phyloP scores from a whole-genome alignment of 2,329 filamentous ascomycete species.

The Fonsecaea nubica region DNA sequence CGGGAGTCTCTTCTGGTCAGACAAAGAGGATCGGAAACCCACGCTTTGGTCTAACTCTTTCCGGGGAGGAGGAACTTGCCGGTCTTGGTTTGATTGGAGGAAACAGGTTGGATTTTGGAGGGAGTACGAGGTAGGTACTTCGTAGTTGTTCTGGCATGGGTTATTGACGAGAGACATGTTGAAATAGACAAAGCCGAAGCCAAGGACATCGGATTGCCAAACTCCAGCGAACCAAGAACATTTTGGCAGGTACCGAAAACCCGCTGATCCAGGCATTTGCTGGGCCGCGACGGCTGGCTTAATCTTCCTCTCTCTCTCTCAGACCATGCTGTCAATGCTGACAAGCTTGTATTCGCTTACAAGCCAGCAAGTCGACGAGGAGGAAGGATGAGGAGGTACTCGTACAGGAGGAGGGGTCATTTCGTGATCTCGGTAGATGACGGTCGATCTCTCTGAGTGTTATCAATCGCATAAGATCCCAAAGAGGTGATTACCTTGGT shows the following conservation, averaged over 20 bases:
- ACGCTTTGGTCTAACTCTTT: no score
- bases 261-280: not conserved
- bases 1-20: no score
- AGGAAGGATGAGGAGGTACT: not conserved
- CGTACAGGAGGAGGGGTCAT: not conserved
- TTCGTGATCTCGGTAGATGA: not conserved
- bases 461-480: not conserved
- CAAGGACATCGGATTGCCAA: not conserved
- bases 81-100: no score
- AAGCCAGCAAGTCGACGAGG: not conserved
- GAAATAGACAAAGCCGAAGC: not conserved
- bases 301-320: not conserved
- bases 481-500: not conserved
- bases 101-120: no score
- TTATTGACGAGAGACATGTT: not conserved
- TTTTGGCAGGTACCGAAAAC: not conserved
- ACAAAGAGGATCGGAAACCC: no score
- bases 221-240: not conserved
- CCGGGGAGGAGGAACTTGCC: no score
- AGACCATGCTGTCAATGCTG: not conserved
- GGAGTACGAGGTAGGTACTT: no score
- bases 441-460: not conserved
- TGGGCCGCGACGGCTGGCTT: not conserved
- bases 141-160: no score
- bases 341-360: not conserved